Conservation (phyloP, 208 protist genomes). For the Willaertia magna region DNA sequence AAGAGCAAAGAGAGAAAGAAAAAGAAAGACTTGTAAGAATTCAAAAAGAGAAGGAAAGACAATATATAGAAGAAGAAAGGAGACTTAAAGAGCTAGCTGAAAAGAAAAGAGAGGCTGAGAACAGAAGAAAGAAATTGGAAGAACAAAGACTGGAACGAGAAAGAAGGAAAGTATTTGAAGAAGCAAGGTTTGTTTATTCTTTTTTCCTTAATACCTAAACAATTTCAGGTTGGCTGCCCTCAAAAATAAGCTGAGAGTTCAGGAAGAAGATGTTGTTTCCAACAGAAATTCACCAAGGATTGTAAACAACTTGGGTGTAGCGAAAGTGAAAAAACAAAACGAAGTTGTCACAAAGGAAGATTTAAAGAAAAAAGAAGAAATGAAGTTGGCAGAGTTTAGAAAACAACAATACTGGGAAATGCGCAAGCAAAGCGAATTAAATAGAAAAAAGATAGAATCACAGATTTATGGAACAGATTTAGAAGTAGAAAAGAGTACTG, state of each 20-base stretch:
- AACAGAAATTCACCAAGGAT: background rate
- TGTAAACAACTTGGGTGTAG: background rate
- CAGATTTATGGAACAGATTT: background rate
- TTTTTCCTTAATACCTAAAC: background rate
- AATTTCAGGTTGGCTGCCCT: background rate
- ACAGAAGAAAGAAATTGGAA: background rate
- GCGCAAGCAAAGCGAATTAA: conserved; percentile 57
- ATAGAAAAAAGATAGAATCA: conserved; percentile 44
- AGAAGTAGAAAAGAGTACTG: background rate
- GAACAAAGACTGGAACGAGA: background rate
- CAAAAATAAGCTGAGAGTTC: background rate
- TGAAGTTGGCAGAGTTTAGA: conserved; percentile 32
- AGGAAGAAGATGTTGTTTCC: background rate
- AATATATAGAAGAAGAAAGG: background rate
- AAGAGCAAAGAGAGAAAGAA: background rate
- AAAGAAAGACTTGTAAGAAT: background rate
- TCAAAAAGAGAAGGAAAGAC: background rate
- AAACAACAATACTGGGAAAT: conserved; percentile 68
- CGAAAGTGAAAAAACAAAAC: background rate
- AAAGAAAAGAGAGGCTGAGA: background rate
- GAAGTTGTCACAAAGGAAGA: background rate
- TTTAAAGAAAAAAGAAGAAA: background rate
- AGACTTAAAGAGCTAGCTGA: background rate
- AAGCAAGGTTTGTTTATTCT: background rate
- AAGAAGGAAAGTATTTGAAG: background rate